Evolutionary conservation across 1,284 basidiomycete species (phyloP).

Genomic region (Ustanciosporium gigantosporum): DNA sequence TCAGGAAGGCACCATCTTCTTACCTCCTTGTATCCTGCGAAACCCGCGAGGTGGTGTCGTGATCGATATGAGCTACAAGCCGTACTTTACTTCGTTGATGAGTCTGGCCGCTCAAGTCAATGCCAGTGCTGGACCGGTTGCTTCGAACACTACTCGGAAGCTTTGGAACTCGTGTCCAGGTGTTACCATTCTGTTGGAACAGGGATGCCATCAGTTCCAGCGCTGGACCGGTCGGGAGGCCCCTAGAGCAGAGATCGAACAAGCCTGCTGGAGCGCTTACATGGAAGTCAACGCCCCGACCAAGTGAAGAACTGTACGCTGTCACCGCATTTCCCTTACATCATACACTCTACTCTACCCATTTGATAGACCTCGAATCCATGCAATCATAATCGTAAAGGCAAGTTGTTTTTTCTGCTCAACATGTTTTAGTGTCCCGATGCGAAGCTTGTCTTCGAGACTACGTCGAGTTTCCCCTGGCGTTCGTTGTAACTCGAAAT

Average conservation of each 20-base stretch:
- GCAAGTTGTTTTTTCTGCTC: no score
- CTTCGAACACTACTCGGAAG: conserved; percentile 8
- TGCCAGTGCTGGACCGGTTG: conserved; percentile 1
- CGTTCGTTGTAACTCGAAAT: no score
- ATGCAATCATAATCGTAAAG: no score
- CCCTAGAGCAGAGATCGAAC: conserved; percentile 42
- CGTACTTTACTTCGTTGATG: conserved; percentile 50
- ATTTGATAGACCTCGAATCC: no score
- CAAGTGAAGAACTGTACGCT: no score
- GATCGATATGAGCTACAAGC: conserved; percentile 61
- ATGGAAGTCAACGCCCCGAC: background rate
- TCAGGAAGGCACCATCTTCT: conserved; percentile 20
- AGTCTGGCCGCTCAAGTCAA: conserved; percentile 34
- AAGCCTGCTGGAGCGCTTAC: conserved; percentile 45
- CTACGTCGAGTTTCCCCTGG: no score
- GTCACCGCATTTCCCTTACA: no score
- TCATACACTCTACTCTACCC: no score
- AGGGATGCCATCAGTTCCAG: conserved; percentile 56
- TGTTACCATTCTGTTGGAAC: conserved; percentile 55
- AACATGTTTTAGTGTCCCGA: no score
- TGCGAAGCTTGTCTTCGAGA: no score
- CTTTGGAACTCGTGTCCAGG: conserved; percentile 52
- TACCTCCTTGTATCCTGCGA: conserved; percentile 37
- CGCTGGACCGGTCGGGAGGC: conserved; percentile 53
- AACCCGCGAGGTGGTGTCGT: conserved; percentile 51